Base-by-base conservation (phyloP, 2,329 filamentous ascomycete species). In the Fusarium tanahbumbuense region DNA sequence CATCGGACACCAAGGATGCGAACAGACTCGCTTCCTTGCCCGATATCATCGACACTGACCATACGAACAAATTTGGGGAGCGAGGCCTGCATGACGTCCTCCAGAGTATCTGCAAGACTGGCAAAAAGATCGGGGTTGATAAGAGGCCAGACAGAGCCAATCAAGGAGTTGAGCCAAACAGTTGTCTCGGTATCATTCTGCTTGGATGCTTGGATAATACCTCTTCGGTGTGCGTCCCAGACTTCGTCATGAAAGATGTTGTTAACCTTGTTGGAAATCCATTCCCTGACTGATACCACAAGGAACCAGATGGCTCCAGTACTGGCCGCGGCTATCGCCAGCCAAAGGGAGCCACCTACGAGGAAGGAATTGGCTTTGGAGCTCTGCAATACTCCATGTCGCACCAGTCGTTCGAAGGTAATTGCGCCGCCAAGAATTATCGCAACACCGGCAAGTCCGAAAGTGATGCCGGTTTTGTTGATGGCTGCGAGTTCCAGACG, bases 51-150 rank as follows among this genome's bases (percentile, higher is more conserved):
- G 10, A 93, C 88, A 56, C 89, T 90, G 45, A 93, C 89, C 91
- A 93, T 93, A 49, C 91, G 87, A 32, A 93, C 85, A 37, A 91
- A 78, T 60, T 86, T 88, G 1, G 92, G 91, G 20, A 93, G 80
- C 11, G 89, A 92, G 4, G 91, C 91, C 79, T 93, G 92, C 92
- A 93, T 93, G 49, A 93, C 89, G 76, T 93, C 92, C 78, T 93
- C 92, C 6, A 94, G 84, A 28, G 88, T 91, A 73, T 93, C 91
- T 1, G 88, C 86, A 3, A 93, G 77, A 34, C 87, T 88, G 2
- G 87, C 84, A 72, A 93, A 93, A 3, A 94, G 83, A 72, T 93
- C 92, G 0, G 91, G 92, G 74, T 93, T 93, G 74, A 93, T 85
- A 30, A 94, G 83, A 0, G 91, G 90, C 92, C 92, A 93, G 8